Evolutionary conservation across 2,329 filamentous ascomycete genomes (phyloP), one percentile per base, ranked within the genome.

Genomic region (Cercospora sojina): DNA sequence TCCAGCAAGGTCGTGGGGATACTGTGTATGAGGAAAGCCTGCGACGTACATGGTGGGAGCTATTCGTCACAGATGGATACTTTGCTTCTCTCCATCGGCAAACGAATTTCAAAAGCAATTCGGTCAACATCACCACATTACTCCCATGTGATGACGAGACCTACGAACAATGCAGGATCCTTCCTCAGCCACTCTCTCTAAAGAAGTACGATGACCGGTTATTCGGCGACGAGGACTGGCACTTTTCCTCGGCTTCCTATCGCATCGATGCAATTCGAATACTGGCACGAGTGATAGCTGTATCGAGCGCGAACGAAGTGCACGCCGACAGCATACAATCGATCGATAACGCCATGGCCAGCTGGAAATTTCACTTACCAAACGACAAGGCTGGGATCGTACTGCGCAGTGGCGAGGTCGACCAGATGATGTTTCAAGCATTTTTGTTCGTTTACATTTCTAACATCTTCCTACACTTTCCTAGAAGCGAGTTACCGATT

Each of bases 371-470:
- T 57, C 90, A 95, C 73, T 82, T 97, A 0, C 93, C 93, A 0
- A 82, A 85, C 16, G 83, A 83, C 13, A 96, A 96, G 79, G 84
- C 84, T 64, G 86, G 91, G 67, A 83, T 91, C 16, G 81, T 96
- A 62, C 86, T 87, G 66, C 85, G 86, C 68, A 87, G 90, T 71
- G 89, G 91, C 32, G 85, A 87, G 62, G 83, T 93, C 10, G 93
- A 97, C 76, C 92, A 96, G 79, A 90, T 96, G 85, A 88, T 97
- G 79, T 96, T 97, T 80, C 92, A 96, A 77, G 93, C 91, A 0
- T 90, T 91, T 69, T 94, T 96, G 87, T 91, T 96, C 73, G 83
- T 85, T 61, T 82, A 86, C 62, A 73, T 67, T 85, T 83, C 84
- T 9, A 80, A 88, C 0, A 91, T 95, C 72, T 87, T 93, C 70